phyloP scores from a whole-genome alignment of 2,329 filamentous ascomycete genomes.

The Talaromyces marneffei region DNA sequence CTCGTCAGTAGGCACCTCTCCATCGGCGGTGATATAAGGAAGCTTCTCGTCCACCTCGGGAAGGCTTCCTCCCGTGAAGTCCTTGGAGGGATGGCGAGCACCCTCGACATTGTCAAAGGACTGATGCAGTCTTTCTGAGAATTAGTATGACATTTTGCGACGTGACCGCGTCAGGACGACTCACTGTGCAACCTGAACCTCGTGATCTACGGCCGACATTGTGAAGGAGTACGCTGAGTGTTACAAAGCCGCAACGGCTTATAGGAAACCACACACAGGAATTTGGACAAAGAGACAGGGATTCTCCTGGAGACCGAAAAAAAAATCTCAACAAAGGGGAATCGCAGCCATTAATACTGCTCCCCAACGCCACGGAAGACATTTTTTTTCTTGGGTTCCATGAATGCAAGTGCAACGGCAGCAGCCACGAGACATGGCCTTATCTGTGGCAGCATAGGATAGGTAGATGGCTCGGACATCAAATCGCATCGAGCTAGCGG shows the following conservation, averaged over 20 bases:
- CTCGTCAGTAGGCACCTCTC: conserved; percentile 48
- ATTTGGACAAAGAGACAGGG: not conserved
- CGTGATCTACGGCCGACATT: conserved; percentile 9
- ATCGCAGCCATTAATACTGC: not conserved
- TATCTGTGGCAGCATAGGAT: not conserved
- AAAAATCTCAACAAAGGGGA: not conserved
- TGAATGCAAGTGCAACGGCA: not conserved
- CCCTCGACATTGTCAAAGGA: conserved; percentile 11
- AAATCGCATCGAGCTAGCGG: not conserved
- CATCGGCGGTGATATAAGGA: conserved; percentile 36
- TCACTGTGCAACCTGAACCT: conserved; percentile 13
- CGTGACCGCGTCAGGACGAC: not conserved
- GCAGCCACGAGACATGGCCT: not conserved
- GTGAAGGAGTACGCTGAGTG: not conserved
- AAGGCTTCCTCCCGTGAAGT: conserved; percentile 11
- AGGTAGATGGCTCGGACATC: not conserved
- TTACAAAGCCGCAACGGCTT: not conserved
- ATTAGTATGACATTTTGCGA: not conserved
- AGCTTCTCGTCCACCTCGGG: conserved; percentile 28
- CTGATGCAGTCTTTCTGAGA: conserved; percentile 9
- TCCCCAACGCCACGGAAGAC: not conserved
- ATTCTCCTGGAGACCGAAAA: not conserved
- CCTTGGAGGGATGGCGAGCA: conserved; percentile 4
- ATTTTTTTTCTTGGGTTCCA: not conserved
- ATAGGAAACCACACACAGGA: not conserved